Evolutionary conservation across 164 flowering plant species (phyloP).

Genomic region (Cinnamomum chago): DNA sequence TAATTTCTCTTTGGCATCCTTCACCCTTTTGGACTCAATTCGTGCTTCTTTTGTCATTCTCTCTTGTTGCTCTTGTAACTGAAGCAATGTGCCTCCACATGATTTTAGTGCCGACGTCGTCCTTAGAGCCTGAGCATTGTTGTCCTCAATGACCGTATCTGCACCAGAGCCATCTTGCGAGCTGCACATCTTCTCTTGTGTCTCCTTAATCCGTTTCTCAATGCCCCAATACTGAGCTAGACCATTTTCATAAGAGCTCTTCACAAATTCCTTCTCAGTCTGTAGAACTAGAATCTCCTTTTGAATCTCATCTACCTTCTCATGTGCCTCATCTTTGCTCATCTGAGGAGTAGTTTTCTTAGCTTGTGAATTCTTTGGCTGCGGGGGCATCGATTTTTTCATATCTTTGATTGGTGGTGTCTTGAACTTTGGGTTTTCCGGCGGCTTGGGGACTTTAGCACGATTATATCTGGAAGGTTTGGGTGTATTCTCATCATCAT

Average conservation of each 20-base stretch:
- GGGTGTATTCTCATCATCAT: slow-evolving; percentile 12
- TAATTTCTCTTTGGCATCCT: slow-evolving; percentile 40
- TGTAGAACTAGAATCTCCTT: slow-evolving; percentile 62
- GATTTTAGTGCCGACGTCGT: slow-evolving; percentile 57
- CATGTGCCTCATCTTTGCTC: slow-evolving; percentile 25
- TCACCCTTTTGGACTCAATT: slow-evolving; percentile 38
- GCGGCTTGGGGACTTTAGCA: slow-evolving; percentile 4
- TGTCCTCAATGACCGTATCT: slow-evolving; percentile 50
- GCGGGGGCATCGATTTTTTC: slow-evolving; percentile 12
- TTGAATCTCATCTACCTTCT: slow-evolving; percentile 53
- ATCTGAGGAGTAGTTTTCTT: slow-evolving; percentile 14
- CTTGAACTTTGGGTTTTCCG: slow-evolving; percentile 18
- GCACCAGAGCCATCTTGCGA: slow-evolving; percentile 69
- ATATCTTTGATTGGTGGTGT: slow-evolving; percentile 25
- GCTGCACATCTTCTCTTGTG: slow-evolving; percentile 42
- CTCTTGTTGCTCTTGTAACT: slow-evolving; percentile 51
- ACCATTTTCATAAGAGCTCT: slow-evolving; percentile 50
- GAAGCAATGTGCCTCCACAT: slow-evolving; percentile 45
- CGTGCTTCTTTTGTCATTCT: slow-evolving; percentile 37
- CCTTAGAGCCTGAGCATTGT: slow-evolving; percentile 69
- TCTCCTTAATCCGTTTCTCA: slow-evolving; percentile 49
- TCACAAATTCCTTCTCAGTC: slow-evolving; percentile 77
- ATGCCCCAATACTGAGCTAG: slow-evolving; percentile 56
- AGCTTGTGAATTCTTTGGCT: slow-evolving; percentile 24
- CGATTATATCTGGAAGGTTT: slow-evolving; percentile 5